Evolutionary conservation across 192 early-diverging fungal species (phyloP).

Genomic region (Mortierella claussenii): DNA sequence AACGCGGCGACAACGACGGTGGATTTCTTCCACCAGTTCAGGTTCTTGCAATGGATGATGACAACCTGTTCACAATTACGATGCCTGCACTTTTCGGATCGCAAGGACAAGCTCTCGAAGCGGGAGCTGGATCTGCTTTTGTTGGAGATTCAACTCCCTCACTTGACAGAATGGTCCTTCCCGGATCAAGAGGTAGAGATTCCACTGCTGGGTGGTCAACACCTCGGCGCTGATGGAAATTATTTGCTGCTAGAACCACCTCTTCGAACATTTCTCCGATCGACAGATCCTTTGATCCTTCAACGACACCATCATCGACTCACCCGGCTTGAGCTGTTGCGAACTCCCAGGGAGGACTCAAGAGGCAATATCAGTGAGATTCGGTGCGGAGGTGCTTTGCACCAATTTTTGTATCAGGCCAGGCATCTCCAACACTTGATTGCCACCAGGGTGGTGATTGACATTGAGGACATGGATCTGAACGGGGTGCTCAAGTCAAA

Average conservation of each 20-base stretch:
- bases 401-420: conserved; percentile 7
- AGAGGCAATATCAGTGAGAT: not conserved
- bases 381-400: conserved; percentile 1
- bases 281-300: not conserved
- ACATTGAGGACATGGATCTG: conserved; percentile 11
- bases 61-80: not conserved
- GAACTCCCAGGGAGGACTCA: not conserved
- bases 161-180: conserved; percentile 2
- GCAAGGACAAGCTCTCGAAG: not conserved
- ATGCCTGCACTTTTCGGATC: not conserved
- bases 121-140: not conserved
- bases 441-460: not conserved
- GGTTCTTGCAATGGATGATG: not conserved
- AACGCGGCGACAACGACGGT: not conserved
- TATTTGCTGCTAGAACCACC: too few species aligned
- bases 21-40: not conserved
- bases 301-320: conserved; percentile 1
- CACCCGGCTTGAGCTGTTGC: not conserved
- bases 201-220: too few species aligned
- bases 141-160: not conserved
- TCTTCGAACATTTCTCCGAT: too few species aligned
- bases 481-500: not conserved
- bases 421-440: conserved; percentile 1
- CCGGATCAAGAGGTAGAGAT: conserved; percentile 3
- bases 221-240: too few species aligned